Evolutionary conservation across 169 alveolate species (phyloP), one percentile per base, ranked within the genome.

Genomic region (Babesia microti): DNA sequence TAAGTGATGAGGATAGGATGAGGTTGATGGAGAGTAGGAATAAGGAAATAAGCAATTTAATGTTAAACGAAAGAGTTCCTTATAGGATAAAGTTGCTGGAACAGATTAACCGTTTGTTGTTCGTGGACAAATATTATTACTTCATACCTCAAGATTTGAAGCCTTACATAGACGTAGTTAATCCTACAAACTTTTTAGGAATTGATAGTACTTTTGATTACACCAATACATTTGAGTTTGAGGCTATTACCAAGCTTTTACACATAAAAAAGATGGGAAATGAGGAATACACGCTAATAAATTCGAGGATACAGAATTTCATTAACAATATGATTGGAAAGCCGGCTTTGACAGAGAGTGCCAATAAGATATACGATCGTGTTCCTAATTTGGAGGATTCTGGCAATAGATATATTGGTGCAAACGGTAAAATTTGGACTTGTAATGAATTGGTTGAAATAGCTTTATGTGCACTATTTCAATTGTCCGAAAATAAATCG

Each of bases 251-350:
- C 27, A 63, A 63, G 43, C 56, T 63, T 32, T n/a, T 63, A 17
- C 75, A 63, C 43, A 53, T 63, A 15, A 63, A 54, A 36, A 63
- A 63, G 36, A 47, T 63, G 29, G 23, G 52, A 0, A 26, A 40
- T 4, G 75, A 63, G 41, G 75, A 63, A 32, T 43, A 63, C 28
- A 61, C 51, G 14, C 53, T 63, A 23, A 51, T 58, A 9, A 63
- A 63, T 32, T 33, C 30, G n/a, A 52, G 75, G 22, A 63, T 63
- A 9, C 37, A 44, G 14, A 41, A 59, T 2, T 63, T 63, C 24
- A 63, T 63, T 6, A 53, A 50, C 30, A 63, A 54, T 27, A 40
- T n/a, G n/a, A n/a, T n/a, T n/a, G n/a, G n/a, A n/a, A n/a, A n/a
- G n/a, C 17, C 2, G n/a, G 41, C 48, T 9, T 23, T 37, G 6